Conservation (phyloP, 305 asterid species). For the Plantago coronopus region DNA sequence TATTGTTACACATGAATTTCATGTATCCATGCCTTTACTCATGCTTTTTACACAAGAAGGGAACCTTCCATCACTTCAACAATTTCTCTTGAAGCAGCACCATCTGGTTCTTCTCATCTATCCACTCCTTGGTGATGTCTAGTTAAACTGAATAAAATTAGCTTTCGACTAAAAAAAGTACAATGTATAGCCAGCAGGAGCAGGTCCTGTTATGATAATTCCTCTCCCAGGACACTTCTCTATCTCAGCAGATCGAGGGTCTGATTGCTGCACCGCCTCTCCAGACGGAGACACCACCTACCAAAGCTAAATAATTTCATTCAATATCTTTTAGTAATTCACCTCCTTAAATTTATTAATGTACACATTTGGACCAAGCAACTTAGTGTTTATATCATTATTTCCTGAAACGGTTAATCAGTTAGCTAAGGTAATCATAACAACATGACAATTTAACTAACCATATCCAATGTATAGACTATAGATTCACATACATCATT, state of each 20-base stretch:
- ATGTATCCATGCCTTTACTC: too few relatives aligned
- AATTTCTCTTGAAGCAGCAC: conserved; percentile 64
- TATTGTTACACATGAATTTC: too few relatives aligned
- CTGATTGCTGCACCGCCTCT: conserved; percentile 46
- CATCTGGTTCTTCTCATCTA: conserved; percentile 58
- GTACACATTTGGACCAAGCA: too few relatives aligned
- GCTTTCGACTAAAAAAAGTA: conserved; percentile 63
- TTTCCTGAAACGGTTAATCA: too few relatives aligned
- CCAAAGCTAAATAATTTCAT: conserved; percentile 15
- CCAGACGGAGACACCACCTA: conserved; percentile 77
- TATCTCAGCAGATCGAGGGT: conserved; percentile 54
- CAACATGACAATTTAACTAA: too few relatives aligned
- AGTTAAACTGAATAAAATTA: conserved; percentile 17
- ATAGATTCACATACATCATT: too few relatives aligned
- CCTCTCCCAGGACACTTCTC: conserved; percentile 49
- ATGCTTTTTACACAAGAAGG: conserved; percentile 42
- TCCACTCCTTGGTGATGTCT: conserved; percentile 83
- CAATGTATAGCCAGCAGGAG: conserved; percentile 62
- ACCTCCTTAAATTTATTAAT: too few relatives aligned
- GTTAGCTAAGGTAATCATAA: too few relatives aligned
- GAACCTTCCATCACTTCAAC: conserved; percentile 64
- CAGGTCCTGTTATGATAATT: conserved; percentile 66
- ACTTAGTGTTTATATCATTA: too few relatives aligned
- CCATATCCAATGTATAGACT: too few relatives aligned
- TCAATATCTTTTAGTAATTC: too few relatives aligned